Conservation (phyloP, 139 green algal genomes). For the Micractinium sp. region DNA sequence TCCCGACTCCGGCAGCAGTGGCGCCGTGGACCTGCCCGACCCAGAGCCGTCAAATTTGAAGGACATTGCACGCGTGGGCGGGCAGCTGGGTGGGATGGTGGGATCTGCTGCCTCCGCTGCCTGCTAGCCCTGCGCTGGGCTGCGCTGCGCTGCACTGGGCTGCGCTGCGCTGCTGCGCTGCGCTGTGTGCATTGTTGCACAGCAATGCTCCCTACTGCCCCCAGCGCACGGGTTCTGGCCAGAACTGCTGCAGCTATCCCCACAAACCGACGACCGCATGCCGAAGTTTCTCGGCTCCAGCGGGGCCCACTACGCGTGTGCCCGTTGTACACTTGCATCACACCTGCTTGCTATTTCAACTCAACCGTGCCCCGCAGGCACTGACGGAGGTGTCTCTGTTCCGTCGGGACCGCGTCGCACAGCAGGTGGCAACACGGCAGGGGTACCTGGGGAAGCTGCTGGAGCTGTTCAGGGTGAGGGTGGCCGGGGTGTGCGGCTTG, state of each 20-base stretch:
- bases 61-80: slow-evolving; percentile 80
- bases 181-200: neutral
- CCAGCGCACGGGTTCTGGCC: too few relatives aligned
- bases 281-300: too few relatives aligned
- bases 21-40: slow-evolving; percentile 74
- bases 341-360: neutral
- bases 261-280: too few relatives aligned
- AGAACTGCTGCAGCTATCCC: slow-evolving; percentile 9
- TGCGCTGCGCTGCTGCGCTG: neutral
- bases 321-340: too few relatives aligned
- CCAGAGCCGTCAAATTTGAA: slow-evolving; percentile 81
- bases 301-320: too few relatives aligned
- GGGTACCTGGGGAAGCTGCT: slow-evolving; percentile 81
- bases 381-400: slow-evolving; percentile 70
- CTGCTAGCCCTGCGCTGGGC: too few relatives aligned
- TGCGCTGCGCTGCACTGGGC: too few relatives aligned
- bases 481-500: too few relatives aligned
- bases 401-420: slow-evolving; percentile 77
- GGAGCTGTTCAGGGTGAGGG: slow-evolving; percentile 89
- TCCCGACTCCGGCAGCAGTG: slow-evolving; percentile 22
- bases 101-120: too few relatives aligned
- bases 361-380: neutral
- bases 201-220: neutral
- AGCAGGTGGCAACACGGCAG: slow-evolving; percentile 63
- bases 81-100: too few relatives aligned